phyloP scores from a whole-genome alignment of 1,284 basidiomycete genomes.

The Ganoderma lingzhi region DNA sequence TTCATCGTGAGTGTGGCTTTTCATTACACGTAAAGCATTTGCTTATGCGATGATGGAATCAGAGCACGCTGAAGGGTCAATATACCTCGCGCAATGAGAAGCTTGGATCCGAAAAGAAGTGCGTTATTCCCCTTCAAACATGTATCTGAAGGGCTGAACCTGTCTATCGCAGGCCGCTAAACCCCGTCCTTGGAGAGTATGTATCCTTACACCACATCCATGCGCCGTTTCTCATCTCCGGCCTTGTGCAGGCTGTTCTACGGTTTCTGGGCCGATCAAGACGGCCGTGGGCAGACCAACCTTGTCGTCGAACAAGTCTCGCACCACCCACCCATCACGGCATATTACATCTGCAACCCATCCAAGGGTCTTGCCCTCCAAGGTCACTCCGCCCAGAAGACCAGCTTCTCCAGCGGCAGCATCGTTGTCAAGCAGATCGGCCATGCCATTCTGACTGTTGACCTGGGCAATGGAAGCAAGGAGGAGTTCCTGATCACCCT shows the following conservation, averaged over 20 bases:
- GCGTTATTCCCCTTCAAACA: slow-evolving; percentile 35
- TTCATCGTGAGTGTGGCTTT: slow-evolving; percentile 76
- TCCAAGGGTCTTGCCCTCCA: slow-evolving; percentile 82
- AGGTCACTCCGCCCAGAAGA: slow-evolving; percentile 97
- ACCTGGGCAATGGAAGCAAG: slow-evolving; percentile 60
- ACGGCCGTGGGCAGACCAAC: slow-evolving; percentile 84
- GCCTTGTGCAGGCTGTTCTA: slow-evolving; percentile 77
- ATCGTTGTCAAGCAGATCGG: slow-evolving; percentile 96
- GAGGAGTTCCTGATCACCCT: slow-evolving; percentile 93
- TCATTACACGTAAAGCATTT: not conserved
- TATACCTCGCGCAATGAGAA: slow-evolving; percentile 94
- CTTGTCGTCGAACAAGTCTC: slow-evolving; percentile 98
- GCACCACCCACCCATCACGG: slow-evolving; percentile 92
- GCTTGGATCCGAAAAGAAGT: slow-evolving; percentile 98
- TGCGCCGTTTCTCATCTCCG: not conserved
- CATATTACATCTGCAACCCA: slow-evolving; percentile 87
- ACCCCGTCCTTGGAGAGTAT: slow-evolving; percentile 94
- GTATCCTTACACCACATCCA: slow-evolving; percentile 41
- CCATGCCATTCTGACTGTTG: slow-evolving; percentile 86
- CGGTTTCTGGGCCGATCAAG: slow-evolving; percentile 87
- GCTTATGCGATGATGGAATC: not conserved
- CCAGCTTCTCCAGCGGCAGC: slow-evolving; percentile 82
- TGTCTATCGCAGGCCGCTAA: slow-evolving; percentile 73
- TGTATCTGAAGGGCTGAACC: slow-evolving; percentile 1
- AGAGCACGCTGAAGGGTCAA: slow-evolving; percentile 93